These are phyloP conservation scores for Alternaria sp. DNA, from an alignment of 2,329 filamentous ascomycete species.

Conservation along the genomic window DNA sequence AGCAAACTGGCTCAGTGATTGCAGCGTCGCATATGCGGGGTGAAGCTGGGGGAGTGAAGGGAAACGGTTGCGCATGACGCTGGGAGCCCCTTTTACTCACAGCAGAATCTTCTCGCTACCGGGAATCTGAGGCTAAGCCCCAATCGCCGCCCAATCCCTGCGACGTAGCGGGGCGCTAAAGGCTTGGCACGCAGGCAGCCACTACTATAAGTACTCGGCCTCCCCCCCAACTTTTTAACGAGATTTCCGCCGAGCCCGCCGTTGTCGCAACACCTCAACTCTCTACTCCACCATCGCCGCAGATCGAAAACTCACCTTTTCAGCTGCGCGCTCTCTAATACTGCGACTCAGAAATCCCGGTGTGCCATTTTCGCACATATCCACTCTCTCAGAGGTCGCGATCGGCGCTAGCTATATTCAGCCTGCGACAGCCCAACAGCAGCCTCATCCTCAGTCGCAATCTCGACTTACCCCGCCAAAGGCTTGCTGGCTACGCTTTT, in stretches of 20 bases:
- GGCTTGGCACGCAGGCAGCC: conserved; percentile 14
- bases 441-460: conserved; percentile 36
- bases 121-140: conserved; percentile 24
- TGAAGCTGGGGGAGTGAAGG: conserved; percentile 17
- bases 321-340: conserved; percentile 43
- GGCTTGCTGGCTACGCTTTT: conserved; percentile 54
- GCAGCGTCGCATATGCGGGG: conserved; percentile 4
- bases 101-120: conserved; percentile 39
- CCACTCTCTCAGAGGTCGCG: conserved; percentile 41
- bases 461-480: conserved; percentile 39
- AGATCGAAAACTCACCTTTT: conserved; percentile 33
- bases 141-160: conserved; percentile 10
- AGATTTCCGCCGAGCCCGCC: conserved; percentile 39
- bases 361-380: conserved; percentile 37
- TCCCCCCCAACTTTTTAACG: conserved; percentile 30
- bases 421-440: conserved; percentile 36
- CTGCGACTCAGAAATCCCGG: conserved; percentile 27
- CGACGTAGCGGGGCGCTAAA: conserved; percentile 17
- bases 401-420: conserved; percentile 41
- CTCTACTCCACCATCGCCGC: conserved; percentile 34
- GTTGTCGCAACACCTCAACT: conserved; percentile 35
- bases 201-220: conserved; percentile 32
- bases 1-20: neutral
- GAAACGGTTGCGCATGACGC: conserved; percentile 25
- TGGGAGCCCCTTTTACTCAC: conserved; percentile 31